phyloP scores from a whole-genome alignment of 306 rosid species.

The Rosa rugosa region DNA sequence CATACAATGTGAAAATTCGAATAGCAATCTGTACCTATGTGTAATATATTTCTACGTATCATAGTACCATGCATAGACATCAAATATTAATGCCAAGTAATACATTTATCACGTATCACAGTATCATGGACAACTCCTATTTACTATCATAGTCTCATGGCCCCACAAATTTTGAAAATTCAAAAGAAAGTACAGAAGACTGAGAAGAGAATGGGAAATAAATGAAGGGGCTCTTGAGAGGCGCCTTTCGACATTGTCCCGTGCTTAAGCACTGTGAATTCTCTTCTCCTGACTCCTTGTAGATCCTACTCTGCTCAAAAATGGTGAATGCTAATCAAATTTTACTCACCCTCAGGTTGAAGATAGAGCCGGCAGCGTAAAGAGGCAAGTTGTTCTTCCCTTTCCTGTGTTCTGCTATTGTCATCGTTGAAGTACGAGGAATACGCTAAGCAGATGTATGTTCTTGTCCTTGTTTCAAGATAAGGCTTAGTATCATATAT shows the following conservation, averaged over 20 bases:
- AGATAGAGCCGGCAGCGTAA: not conserved
- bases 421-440: not conserved
- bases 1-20: too few species aligned
- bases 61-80: too few species aligned
- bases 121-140: too few species aligned
- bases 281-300: not conserved
- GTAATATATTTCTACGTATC: not conserved
- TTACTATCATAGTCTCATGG: too few species aligned
- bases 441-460: not conserved
- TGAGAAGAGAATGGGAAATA: not conserved
- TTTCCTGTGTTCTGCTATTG: not conserved
- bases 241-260: not conserved
- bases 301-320: not conserved
- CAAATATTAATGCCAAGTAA: not conserved
- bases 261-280: not conserved
- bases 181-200: too few species aligned
- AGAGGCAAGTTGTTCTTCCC: not conserved
- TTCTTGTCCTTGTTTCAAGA: conserved; percentile 28
- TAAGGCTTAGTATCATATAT: conserved; percentile 20
- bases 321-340: too few species aligned
- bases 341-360: not conserved
- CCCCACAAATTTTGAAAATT: too few species aligned
- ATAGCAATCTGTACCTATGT: too few species aligned
- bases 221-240: not conserved
- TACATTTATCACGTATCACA: too few species aligned